Conservation (phyloP, 2,329 filamentous ascomycete species). For the Cercospora sp. region DNA sequence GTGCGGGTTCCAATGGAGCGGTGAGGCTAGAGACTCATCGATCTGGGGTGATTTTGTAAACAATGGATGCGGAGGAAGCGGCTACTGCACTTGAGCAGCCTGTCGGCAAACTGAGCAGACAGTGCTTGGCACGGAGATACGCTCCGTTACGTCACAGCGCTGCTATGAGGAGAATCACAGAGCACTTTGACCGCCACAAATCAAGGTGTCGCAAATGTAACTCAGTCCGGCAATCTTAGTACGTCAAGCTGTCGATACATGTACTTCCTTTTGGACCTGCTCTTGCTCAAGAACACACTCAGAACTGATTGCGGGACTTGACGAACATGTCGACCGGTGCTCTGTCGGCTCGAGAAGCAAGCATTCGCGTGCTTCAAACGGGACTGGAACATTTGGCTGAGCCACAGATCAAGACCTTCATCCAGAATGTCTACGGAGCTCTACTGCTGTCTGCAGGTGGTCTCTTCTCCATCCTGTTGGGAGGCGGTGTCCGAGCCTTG, state of each 20-base stretch:
- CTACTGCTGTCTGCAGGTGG: conserved; percentile 31
- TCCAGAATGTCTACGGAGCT: conserved; percentile 36
- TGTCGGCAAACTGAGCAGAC: no score
- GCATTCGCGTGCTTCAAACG: conserved; percentile 26
- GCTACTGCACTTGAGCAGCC: no score
- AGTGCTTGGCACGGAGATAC: no score
- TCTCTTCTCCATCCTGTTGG: conserved; percentile 28
- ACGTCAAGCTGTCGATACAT: neutral
- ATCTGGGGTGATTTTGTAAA: no score
- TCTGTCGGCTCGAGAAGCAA: conserved; percentile 28
- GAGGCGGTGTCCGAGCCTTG: conserved; percentile 25
- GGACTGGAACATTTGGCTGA: conserved; percentile 33
- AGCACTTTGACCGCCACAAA: no score
- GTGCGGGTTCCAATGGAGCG: no score
- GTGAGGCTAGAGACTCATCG: no score
- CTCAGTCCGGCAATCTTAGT: no score
- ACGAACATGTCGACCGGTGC: conserved; percentile 16
- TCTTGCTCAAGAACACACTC: neutral
- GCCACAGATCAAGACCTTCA: conserved; percentile 24
- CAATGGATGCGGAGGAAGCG: no score
- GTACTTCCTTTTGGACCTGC: neutral
- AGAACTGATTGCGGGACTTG: neutral
- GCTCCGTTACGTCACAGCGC: no score
- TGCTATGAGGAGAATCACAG: no score
- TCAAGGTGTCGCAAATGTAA: no score